Conservation (phyloP, 352 stramenopile genomes). For the Aphanomyces invadans region DNA sequence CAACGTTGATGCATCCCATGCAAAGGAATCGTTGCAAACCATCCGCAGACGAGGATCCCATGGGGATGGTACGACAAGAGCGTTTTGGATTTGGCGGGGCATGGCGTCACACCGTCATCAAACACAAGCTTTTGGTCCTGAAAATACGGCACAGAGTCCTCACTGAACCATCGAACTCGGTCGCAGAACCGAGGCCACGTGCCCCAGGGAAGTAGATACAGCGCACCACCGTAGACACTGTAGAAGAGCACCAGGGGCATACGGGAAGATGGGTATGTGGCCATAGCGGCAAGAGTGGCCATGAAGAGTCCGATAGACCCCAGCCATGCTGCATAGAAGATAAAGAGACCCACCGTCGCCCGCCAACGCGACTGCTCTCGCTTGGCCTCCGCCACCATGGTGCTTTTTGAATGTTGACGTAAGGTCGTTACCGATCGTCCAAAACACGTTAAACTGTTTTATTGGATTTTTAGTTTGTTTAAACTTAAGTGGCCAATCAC, state of each 20-base stretch:
- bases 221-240: background rate
- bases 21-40: slow-evolving; percentile 9
- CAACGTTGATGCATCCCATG: background rate
- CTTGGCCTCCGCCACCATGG: too few relatives aligned
- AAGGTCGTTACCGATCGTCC: background rate
- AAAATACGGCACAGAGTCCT: slow-evolving; percentile 42
- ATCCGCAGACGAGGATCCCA: slow-evolving; percentile 50
- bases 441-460: background rate
- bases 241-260: slow-evolving; percentile 7
- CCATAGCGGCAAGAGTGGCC: background rate
- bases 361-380: background rate
- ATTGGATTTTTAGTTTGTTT: too few relatives aligned
- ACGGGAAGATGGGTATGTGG: background rate
- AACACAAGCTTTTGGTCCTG: slow-evolving; percentile 17
- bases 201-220: background rate
- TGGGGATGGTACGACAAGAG: slow-evolving; percentile 53
- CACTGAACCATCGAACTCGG: slow-evolving; percentile 27
- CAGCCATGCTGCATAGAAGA: slow-evolving; percentile 6
- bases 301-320: slow-evolving; percentile 1
- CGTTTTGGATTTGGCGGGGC: slow-evolving; percentile 6
- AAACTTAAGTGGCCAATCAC: too few relatives aligned
- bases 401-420: background rate
- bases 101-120: background rate
- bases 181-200: background rate
- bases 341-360: background rate